Conservation (phyloP, 768 basidiomycete genomes). For the Clavaria fumosa region DNA sequence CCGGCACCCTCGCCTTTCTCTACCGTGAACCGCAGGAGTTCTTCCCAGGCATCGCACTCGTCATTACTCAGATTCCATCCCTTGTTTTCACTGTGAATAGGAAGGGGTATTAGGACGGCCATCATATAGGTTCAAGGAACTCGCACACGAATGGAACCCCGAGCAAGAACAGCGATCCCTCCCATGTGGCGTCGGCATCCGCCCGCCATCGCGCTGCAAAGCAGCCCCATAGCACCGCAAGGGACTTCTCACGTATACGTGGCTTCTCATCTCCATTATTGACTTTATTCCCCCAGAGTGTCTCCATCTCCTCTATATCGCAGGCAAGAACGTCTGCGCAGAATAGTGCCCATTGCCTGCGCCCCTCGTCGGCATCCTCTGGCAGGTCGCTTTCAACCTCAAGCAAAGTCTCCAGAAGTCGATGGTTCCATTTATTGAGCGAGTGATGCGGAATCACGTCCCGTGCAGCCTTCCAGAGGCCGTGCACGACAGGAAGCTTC, state of each 20-base stretch:
- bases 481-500: conserved; percentile 40
- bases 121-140: conserved; percentile 6
- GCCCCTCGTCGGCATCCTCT: conserved; percentile 24
- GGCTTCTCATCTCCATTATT: conserved; percentile 11
- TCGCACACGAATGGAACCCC: conserved; percentile 50
- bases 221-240: conserved; percentile 37
- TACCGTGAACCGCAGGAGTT: conserved; percentile 33
- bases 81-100: conserved; percentile 20
- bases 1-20: conserved; percentile 48
- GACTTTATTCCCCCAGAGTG: conserved; percentile 34
- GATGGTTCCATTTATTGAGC: conserved; percentile 29
- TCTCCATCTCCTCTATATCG: conserved; percentile 29
- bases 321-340: conserved; percentile 41
- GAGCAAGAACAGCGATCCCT: conserved; percentile 36
- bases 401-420: conserved; percentile 34
- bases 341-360: conserved; percentile 41
- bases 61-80: conserved; percentile 39
- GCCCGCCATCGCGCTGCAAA: conserved; percentile 43
- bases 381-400: conserved; percentile 25
- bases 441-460: conserved; percentile 26
- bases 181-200: conserved; percentile 32
- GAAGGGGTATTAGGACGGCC: conserved; percentile 5
- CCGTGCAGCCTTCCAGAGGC: conserved; percentile 40
- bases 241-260: conserved; percentile 22
- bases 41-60: conserved; percentile 46